A percentile compares a stretch with the other conserved stretches of the same genome.
phyloP scores from a whole-genome alignment of 768 basidiomycete genomes.

The Mycena rebaudengoi region DNA sequence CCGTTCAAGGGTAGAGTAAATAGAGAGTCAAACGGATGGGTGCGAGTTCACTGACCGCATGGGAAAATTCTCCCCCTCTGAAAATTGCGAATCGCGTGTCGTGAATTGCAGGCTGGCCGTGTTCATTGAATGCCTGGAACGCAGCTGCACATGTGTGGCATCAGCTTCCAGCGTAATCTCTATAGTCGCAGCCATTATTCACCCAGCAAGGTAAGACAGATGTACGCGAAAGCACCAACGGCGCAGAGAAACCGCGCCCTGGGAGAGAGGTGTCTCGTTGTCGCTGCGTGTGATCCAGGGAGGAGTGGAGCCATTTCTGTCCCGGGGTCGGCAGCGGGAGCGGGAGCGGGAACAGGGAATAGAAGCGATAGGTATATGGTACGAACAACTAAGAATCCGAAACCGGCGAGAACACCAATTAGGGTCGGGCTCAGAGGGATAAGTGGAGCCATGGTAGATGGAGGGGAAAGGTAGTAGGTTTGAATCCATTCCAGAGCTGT shows the following conservation, averaged over 20 bases:
- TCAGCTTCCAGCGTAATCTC: not conserved
- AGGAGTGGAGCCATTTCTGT: not conserved
- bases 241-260: not conserved
- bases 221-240: not conserved
- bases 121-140: no score
- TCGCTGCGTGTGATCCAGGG: not conserved
- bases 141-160: no score
- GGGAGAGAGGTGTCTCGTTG: not conserved
- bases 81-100: no score
- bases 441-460: not conserved
- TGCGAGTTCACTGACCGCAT: not conserved
- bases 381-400: not conserved
- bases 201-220: not conserved
- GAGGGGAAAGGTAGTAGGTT: no score
- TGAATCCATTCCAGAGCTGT: no score
- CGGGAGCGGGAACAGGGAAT: not conserved
- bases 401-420: not conserved
- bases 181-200: not conserved
- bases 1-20: no score
- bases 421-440: not conserved
- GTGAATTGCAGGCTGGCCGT: no score
- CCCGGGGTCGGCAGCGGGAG: not conserved
- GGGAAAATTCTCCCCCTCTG: no score
- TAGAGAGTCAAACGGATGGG: not conserved
- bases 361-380: not conserved